Base-by-base conservation (phyloP, 2,329 filamentous ascomycete species). In the Cladosporium sphaerospermum region DNA sequence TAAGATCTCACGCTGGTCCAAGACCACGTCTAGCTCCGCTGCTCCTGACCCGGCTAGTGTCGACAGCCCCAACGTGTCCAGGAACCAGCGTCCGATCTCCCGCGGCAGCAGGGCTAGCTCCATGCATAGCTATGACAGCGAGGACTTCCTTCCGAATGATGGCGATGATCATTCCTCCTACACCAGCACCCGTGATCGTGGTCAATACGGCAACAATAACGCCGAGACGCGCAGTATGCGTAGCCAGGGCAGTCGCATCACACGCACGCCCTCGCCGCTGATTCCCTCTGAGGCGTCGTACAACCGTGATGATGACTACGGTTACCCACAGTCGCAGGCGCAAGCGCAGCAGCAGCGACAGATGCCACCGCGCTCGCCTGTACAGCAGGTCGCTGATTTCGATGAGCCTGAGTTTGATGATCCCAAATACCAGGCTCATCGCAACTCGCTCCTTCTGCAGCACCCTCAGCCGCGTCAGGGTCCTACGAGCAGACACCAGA, bases 1-100 rank as follows among this genome's bases (percentile, higher is more conserved):
- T 19, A 96, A 95, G 74, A 91, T 96, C 57, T 97, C 93, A 5
- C 83, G 93, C 41, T 99, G 93, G 93, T 97, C 92, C 0, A 93
- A 95, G 73, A 97, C 92, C 2, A 99, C 93, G 0, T 82, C 91
- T 3, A 96, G 90, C 0, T 95, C 89, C 56, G 83, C 90, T 41
- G 85, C 88, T 13, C 65, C 65, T 2, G 65, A 68, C 52, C 58
- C 56, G 9, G 59, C 59, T 4, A 55, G 56, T 7, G 50, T 66
- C 14, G 64, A 67, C 36, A 66, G 63, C 37, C 64, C 65, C 9
- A 58, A 61, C 11, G 45, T 57, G 52, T 50, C 53, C 46, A 42
- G 44, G 41, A 48, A 54, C 14, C 14, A 46, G 36, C 69, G 85
- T 75, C 72, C 84, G 70, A 69, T 83, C 72, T 78, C 79, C 59